Base-by-base conservation (phyloP, 768 basidiomycete species). In the Boletus rex-veris region DNA sequence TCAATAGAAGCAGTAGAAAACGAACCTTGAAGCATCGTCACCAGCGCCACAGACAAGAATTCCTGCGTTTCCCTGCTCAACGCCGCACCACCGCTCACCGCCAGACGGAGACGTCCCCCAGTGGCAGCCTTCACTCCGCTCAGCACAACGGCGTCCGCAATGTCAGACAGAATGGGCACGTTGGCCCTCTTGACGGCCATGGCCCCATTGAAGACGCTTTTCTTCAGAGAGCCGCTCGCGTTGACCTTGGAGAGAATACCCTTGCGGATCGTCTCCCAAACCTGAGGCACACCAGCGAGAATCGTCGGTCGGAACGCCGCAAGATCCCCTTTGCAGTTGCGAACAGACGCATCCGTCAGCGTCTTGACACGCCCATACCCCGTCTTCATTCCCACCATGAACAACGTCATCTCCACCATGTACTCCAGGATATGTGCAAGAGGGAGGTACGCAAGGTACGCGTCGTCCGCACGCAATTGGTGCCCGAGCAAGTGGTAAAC, bases 231-330 rank as follows among this genome's bases (percentile, higher is more conserved):
- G 9, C 91, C 86, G 2, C 84, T 73, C 4, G 80, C 64, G 53
- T 91, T 81, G 49, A 98, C 85, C 71, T 93, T 92, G 55, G 78
- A 68, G 10, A 93, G 64, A 66, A 99, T 95, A 31, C 94, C 94
- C 75, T 99, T 99, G 54, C 95, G 85, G 59, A 98, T 98, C 50
- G 84, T 86, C 73, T 99, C 96, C 93, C 93, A 99, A 1, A 98
- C 90, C 3, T 94, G 91, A 2, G 96, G 96, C 2, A 98, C 96
- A 48, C 93, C 96, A 48, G 92, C 83, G 81, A 98, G 86, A 72
- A 97, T 85, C n/a, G 85, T 80, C 7, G 96, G 96, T 40, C 77
- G 74, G 77, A 97, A 90, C 12, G 84, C 79, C 48, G 78, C 77
- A 64, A 99, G 83, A 67, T 98, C 96, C 45, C 96, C 96, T 53